Percentiles rank a stretch among this genome's conserved stretches.
Conservation (phyloP, 192 early-diverging fungal genomes). For the Coemansia sp. region DNA sequence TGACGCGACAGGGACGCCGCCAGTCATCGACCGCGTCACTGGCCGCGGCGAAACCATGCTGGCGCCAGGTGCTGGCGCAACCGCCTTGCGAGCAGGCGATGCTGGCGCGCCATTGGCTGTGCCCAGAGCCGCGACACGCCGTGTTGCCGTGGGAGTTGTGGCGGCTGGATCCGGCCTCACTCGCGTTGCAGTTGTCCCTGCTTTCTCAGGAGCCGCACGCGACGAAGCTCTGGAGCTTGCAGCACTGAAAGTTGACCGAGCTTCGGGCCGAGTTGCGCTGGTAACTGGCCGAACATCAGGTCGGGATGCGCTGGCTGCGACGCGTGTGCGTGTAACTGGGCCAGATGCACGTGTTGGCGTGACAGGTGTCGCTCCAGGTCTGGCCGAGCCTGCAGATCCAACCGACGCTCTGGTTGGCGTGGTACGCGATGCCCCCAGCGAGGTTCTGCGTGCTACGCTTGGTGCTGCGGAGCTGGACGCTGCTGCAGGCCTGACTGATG, state of each 20-base stretch:
- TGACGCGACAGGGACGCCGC: constrained; percentile 2
- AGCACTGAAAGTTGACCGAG: not conserved
- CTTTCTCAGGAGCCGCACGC: not conserved
- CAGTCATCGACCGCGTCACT: constrained; percentile 13
- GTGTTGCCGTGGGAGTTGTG: constrained; percentile 3
- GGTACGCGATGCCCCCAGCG: constrained; percentile 4
- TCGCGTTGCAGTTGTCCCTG: not conserved
- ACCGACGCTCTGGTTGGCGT: constrained; percentile 4
- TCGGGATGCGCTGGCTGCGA: not conserved
- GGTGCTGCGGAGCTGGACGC: not conserved
- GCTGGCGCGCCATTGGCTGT: constrained; percentile 3
- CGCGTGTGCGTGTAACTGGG: constrained; percentile 3
- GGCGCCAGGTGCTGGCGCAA: not conserved
- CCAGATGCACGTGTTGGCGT: constrained; percentile 7
- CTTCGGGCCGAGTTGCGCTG: not conserved
- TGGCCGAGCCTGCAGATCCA: not conserved
- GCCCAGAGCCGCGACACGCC: constrained; percentile 3
- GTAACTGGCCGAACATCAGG: not conserved
- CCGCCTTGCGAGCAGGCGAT: constrained; percentile 9
- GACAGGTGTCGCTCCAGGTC: not conserved
- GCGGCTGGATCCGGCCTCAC: not conserved
- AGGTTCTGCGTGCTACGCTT: not conserved
- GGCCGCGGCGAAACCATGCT: constrained; percentile 10
- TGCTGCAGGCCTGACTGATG: constrained; percentile 2
- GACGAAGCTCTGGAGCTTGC: not conserved